Evolutionary conservation across 257 asterid species (phyloP), one percentile per base, ranked within the genome.

Genomic region (Rubia yunnanensis): DNA sequence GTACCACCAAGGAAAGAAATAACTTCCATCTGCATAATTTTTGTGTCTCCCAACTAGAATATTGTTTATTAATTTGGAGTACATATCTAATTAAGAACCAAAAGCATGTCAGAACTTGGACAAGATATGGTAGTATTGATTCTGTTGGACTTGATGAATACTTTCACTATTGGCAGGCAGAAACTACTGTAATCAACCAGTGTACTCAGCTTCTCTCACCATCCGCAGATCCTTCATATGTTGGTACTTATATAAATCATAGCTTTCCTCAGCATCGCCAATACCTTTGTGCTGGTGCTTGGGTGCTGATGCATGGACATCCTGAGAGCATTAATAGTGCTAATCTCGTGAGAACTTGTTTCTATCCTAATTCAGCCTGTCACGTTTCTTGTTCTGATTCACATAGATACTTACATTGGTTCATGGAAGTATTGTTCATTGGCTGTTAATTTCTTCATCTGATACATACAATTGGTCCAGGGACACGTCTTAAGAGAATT

Each of bases 271-370:
- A 78, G 70, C 99, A 94, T 70, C 96, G 97, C 54, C 84, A 88
- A 66, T 86, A 86, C 82, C 96, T 94, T 73, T 94, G 99, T 76
- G 95, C 97, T 73, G 95, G 97, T 78, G 95, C 96, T 20, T 94
- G 97, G 97, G 79, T 89, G 78, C 79, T 94, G 76, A 88, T 90
- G 99, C 88, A 82, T 75, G 83, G 83, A 72, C 99, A 88, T 78
- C 96, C 90, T 10, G 97, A 94, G 85, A 90, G 82, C 87, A 87
- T 94, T 67, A 90, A 90, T 78, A 79, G 86, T 81, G 71, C 79
- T 75, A 94, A 90, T 73, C 94, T 94, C 70, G 99, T 94, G 86
- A 82, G 90, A 65, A 34, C 64, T 52, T 49, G 3, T 20, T 58
- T 31, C 30, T 34, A 68, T 52, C 62, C 35, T 57, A 23, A 15